These are phyloP conservation scores for Lentinula novae-zelandiae DNA, from an alignment of 1,284 basidiomycete species.

Conservation along the genomic window DNA sequence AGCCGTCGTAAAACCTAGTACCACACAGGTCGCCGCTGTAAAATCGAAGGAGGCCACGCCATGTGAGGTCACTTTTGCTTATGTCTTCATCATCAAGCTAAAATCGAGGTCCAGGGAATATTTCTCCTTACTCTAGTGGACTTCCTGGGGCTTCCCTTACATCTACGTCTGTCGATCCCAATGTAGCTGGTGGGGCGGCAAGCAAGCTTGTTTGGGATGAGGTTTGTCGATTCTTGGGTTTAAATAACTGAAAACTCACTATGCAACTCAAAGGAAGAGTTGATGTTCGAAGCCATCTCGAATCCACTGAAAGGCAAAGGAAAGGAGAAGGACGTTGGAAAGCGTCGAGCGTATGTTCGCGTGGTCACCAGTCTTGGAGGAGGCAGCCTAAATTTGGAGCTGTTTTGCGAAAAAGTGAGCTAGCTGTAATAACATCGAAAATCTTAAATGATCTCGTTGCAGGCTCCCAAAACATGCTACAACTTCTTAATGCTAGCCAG, in stretches of 20 bases:
- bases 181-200: constrained; percentile 57
- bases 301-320: constrained; percentile 75
- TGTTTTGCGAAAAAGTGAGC: constrained; percentile 83
- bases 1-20: constrained; percentile 27
- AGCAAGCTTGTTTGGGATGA: constrained; percentile 85
- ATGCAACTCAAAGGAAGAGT: constrained; percentile 57
- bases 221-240: constrained; percentile 31
- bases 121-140: constrained; percentile 90
- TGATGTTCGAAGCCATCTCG: constrained; percentile 89
- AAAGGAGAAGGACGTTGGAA: constrained; percentile 89
- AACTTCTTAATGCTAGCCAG: constrained; percentile 94
- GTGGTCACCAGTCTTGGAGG: constrained; percentile 88
- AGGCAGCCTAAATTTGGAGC: constrained; percentile 84
- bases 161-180: constrained; percentile 85
- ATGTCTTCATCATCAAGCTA: constrained; percentile 2
- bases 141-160: constrained; percentile 90
- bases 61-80: constrained; percentile 41
- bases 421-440: neutral
- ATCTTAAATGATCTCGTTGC: constrained; percentile 4
- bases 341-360: constrained; percentile 86
- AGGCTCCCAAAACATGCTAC: constrained; percentile 97
- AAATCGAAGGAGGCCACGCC: constrained; percentile 58
- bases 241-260: neutral
- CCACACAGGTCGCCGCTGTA: constrained; percentile 30
- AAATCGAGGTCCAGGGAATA: constrained; percentile 62